Conservation (phyloP, 345 rosid species). For the Cardamine occulta region DNA sequence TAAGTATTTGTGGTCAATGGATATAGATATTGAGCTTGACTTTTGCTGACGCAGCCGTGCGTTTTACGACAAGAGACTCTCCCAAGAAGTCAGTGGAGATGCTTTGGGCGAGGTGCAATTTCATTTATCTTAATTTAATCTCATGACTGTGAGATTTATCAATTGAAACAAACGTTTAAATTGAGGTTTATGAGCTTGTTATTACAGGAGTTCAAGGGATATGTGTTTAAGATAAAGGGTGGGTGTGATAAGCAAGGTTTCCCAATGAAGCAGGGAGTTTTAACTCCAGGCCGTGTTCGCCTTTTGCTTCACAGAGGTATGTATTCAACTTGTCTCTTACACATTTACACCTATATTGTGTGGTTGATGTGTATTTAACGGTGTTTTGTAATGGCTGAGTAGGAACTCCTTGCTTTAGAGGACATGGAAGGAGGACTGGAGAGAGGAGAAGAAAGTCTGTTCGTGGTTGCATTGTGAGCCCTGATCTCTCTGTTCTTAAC, state of each 20-base stretch:
- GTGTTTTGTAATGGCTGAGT: slow-evolving; percentile 9
- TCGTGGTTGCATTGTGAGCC: slow-evolving; percentile 89
- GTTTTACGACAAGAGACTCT: slow-evolving; percentile 73
- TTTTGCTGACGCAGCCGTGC: slow-evolving; percentile 52
- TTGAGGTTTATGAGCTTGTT: neutral
- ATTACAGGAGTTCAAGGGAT: slow-evolving; percentile 78
- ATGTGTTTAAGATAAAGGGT: slow-evolving; percentile 84
- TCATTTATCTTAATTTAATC: neutral
- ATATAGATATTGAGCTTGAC: slow-evolving; percentile 2
- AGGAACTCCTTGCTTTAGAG: slow-evolving; percentile 86
- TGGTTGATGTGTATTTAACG: neutral
- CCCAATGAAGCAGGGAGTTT: slow-evolving; percentile 91
- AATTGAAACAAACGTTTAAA: neutral
- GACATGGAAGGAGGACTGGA: slow-evolving; percentile 74
- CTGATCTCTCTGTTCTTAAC: slow-evolving; percentile 78
- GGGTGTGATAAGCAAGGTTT: slow-evolving; percentile 94
- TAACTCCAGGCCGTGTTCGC: slow-evolving; percentile 83
- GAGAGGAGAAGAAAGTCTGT: slow-evolving; percentile 88
- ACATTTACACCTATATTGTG: neutral
- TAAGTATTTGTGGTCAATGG: neutral
- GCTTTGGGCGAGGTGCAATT: slow-evolving; percentile 67
- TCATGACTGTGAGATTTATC: neutral
- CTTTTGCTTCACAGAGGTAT: slow-evolving; percentile 73
- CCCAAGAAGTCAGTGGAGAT: slow-evolving; percentile 84
- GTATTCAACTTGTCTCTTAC: neutral